Conservation (phyloP, 768 basidiomycete genomes). For the Podaxis sp. region DNA sequence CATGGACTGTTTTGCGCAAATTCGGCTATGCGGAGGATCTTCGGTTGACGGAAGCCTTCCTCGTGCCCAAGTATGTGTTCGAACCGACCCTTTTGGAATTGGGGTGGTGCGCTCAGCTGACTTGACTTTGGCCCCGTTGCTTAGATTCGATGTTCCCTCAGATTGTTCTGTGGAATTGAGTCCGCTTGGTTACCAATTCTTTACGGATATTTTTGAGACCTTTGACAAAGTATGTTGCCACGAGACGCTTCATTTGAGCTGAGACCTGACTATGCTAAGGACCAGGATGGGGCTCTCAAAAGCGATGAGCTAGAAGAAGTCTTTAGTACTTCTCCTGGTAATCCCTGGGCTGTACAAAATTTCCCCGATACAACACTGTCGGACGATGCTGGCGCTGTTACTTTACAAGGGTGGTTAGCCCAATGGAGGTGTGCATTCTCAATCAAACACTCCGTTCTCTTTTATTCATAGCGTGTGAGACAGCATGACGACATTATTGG, state of each 20-base stretch:
- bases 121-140: background rate
- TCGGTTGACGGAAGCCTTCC: conserved; percentile 81
- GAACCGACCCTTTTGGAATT: conserved; percentile 13
- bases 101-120: background rate
- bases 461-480: conserved; percentile 1
- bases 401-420: conserved; percentile 96
- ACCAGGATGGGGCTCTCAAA: conserved; percentile 93
- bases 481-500: conserved; percentile 97
- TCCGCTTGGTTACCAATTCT: conserved; percentile 93
- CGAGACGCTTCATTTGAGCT: background rate
- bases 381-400: conserved; percentile 85
- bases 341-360: conserved; percentile 91
- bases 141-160: conserved; percentile 86
- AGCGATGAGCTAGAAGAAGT: conserved; percentile 79
- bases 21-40: conserved; percentile 98
- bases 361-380: conserved; percentile 90
- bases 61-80: conserved; percentile 77
- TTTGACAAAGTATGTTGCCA: conserved; percentile 74
- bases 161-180: conserved; percentile 96
- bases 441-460: background rate
- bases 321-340: conserved; percentile 93
- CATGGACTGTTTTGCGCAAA: conserved; percentile 93
- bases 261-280: conserved; percentile 41
- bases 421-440: conserved; percentile 82
- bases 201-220: conserved; percentile 93